Conservation (phyloP, 2,329 filamentous ascomycete genomes). For the Lachnellula hyalina region DNA sequence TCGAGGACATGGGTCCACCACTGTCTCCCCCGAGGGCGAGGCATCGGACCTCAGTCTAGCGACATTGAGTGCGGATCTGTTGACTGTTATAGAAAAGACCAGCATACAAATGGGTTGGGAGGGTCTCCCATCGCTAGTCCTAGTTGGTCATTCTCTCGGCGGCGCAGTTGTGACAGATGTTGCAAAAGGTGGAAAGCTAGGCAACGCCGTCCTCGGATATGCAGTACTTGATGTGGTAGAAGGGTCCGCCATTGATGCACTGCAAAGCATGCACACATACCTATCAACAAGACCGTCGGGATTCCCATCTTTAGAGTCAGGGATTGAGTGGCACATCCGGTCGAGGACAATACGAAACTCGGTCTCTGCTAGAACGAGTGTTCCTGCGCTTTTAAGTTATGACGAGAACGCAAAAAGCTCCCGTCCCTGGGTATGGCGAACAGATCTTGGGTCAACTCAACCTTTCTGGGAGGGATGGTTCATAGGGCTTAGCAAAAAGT, state of each 20-base stretch:
- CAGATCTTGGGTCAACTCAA: conserved; percentile 76
- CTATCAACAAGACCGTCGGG: conserved; percentile 72
- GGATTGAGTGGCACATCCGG: conserved; percentile 90
- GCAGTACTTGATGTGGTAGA: conserved; percentile 94
- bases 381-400: conserved; percentile 68
- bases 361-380: conserved; percentile 78
- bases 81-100: conserved; percentile 63
- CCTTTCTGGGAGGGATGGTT: conserved; percentile 97
- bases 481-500: conserved; percentile 79
- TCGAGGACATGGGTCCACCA: conserved; percentile 75
- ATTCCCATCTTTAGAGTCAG: conserved; percentile 72
- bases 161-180: conserved; percentile 86
- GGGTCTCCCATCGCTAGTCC: conserved; percentile 65
- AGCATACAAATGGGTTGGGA: conserved; percentile 67
- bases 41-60: conserved; percentile 64
- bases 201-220: conserved; percentile 69
- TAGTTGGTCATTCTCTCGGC: conserved; percentile 89
- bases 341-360: conserved; percentile 81
- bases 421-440: conserved; percentile 70
- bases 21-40: conserved; percentile 34
- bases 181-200: conserved; percentile 62
- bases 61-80: conserved; percentile 68
- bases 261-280: conserved; percentile 92
- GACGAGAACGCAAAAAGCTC: conserved; percentile 33
- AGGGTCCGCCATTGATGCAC: conserved; percentile 88